Percentiles rank a stretch among this genome's conserved stretches.
Evolutionary conservation across 2,329 filamentous ascomycete genomes (phyloP).

Genomic region (Botrytis byssoidea): DNA sequence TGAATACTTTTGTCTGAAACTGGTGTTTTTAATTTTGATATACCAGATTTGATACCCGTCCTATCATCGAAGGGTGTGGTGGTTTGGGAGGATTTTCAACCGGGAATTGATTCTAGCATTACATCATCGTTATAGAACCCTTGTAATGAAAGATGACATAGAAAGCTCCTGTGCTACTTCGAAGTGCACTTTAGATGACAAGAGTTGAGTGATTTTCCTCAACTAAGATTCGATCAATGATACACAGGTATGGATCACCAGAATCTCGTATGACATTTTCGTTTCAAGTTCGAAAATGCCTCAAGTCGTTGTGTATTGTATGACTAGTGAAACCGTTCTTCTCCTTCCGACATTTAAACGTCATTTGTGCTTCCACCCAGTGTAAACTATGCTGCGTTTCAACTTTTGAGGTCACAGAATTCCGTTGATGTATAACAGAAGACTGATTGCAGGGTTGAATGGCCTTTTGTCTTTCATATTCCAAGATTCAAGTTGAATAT

Average conservation of each 20-base stretch:
- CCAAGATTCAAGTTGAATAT: background rate
- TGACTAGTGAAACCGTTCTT: background rate
- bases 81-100: background rate
- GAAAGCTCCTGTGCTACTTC: background rate
- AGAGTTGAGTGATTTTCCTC: too few relatives aligned
- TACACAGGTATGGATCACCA: background rate
- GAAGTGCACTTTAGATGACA: background rate
- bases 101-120: background rate
- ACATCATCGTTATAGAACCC: background rate
- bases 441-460: background rate
- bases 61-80: background rate
- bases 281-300: background rate
- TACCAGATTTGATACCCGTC: too few relatives aligned
- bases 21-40: background rate
- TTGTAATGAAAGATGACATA: background rate
- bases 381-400: background rate
- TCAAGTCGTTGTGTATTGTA: background rate
- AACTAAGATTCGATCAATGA: background rate
- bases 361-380: background rate
- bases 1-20: background rate
- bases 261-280: too few relatives aligned
- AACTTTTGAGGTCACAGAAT: too few relatives aligned
- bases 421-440: background rate
- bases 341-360: background rate
- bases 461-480: background rate